Conservation (phyloP, 148 eudicot species). For the Silene uniflora region DNA sequence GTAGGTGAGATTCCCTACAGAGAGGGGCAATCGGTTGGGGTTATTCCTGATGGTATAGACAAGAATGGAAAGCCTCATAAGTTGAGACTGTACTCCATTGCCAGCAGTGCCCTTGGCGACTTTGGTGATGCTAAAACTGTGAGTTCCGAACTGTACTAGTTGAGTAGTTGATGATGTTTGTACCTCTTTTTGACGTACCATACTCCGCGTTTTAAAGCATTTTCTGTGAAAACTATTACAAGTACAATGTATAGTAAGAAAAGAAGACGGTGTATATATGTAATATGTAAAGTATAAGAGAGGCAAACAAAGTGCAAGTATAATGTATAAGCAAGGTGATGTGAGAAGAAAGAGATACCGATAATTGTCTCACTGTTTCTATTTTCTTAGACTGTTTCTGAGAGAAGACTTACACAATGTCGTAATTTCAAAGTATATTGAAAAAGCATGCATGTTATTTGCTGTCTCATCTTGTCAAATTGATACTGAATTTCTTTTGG, state of each 20-base stretch:
- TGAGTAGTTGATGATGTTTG: neutral
- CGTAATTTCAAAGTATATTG: neutral
- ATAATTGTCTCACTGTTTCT: no score
- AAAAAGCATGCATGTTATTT: neutral
- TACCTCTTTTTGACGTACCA: no score
- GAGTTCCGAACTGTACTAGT: constrained; percentile 23
- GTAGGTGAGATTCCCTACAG: constrained; percentile 92
- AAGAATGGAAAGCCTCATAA: constrained; percentile 98
- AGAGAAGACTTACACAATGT: neutral
- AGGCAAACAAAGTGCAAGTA: neutral
- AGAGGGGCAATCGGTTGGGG: constrained; percentile 97
- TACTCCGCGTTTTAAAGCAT: neutral
- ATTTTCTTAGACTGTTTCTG: neutral
- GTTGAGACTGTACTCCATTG: constrained; percentile 92
- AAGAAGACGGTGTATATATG: neutral
- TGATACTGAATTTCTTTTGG: neutral
- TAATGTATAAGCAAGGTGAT: no score
- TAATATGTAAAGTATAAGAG: neutral
- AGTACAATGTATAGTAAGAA: neutral
- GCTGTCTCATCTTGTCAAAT: neutral
- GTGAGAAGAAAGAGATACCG: no score
- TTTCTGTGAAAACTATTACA: neutral
- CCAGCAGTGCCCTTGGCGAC: constrained; percentile 98
- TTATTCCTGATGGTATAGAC: constrained; percentile 91
- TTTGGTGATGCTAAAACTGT: constrained; percentile 97